A percentile compares a stretch with the other conserved stretches of the same genome.
phyloP scores from a whole-genome alignment of 169 alveolate species.

The Toxoplasma gondii region DNA sequence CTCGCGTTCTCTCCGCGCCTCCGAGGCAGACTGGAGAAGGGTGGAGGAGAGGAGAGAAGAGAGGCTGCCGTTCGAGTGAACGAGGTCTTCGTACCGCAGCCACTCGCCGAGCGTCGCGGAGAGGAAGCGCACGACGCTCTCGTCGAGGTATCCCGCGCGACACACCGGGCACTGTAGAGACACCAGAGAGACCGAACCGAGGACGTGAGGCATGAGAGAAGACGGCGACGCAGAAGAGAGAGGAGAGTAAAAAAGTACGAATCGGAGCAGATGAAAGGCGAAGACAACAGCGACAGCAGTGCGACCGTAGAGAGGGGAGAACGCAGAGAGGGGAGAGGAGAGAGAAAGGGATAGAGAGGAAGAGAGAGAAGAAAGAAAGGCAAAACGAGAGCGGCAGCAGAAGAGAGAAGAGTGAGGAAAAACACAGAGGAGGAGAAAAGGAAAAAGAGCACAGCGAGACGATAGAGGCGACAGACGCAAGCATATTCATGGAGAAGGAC shows the following conservation, averaged over 20 bases:
- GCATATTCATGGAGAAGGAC: too few relatives aligned
- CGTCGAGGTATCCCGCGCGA: conserved; percentile 20
- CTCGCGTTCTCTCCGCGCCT: not conserved
- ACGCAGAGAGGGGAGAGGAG: too few relatives aligned
- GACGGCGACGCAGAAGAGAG: not conserved
- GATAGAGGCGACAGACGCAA: too few relatives aligned
- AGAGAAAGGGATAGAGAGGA: too few relatives aligned
- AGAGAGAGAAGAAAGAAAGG: too few relatives aligned
- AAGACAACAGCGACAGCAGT: not conserved
- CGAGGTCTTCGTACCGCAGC: conserved; percentile 2
- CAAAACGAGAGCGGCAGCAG: too few relatives aligned
- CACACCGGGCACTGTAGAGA: conserved; percentile 28
- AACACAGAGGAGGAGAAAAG: too few relatives aligned
- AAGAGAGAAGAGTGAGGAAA: too few relatives aligned
- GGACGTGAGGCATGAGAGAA: not conserved
- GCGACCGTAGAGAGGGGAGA: not conserved
- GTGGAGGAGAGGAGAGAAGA: not conserved
- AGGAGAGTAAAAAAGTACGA: not conserved
- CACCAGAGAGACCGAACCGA: not conserved
- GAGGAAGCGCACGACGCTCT: not conserved
- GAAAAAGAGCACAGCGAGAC: too few relatives aligned
- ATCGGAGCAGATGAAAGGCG: not conserved
- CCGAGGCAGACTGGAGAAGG: not conserved
- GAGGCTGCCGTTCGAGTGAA: not conserved
- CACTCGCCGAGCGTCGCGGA: conserved; percentile 21